These are phyloP conservation scores for Eremochloa ophiuroides DNA, from an alignment of 176 grass and related monocot genomes.

Conservation along the genomic window DNA sequence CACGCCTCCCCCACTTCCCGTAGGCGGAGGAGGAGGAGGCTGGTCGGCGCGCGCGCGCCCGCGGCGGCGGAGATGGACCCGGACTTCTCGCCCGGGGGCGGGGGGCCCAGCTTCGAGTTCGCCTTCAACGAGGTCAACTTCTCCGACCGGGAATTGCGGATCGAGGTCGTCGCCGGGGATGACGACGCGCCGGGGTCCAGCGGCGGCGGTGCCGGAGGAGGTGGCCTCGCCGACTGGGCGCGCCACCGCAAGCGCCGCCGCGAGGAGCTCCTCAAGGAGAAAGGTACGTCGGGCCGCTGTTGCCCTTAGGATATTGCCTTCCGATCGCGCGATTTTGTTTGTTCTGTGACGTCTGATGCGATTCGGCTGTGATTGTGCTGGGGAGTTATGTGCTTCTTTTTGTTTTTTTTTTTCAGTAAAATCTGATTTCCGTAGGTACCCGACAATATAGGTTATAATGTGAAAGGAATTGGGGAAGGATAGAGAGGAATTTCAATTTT, in stretches of 20 bases:
- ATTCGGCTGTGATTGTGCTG: neutral
- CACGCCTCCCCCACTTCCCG: neutral
- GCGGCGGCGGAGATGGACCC: slow-evolving; percentile 49
- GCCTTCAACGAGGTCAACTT: slow-evolving; percentile 89
- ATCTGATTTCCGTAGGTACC: neutral
- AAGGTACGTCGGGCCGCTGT: slow-evolving; percentile 40
- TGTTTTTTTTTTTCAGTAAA: neutral
- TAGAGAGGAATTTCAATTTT: neutral
- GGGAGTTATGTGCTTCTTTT: neutral
- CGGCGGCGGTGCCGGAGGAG: neutral
- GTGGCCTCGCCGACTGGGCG: slow-evolving; percentile 57
- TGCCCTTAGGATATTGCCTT: neutral
- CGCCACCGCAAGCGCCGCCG: slow-evolving; percentile 57
- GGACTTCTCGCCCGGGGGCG: slow-evolving; percentile 55
- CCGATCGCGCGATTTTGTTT: neutral
- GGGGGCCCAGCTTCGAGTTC: slow-evolving; percentile 70
- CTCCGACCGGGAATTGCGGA: slow-evolving; percentile 73
- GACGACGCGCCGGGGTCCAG: slow-evolving; percentile 37
- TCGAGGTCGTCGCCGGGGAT: slow-evolving; percentile 56
- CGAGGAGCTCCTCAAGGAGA: slow-evolving; percentile 69
- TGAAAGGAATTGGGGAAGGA: neutral
- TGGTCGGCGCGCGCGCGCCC: neutral
- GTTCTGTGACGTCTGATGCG: neutral
- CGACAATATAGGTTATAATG: neutral
- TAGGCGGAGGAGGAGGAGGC: slow-evolving; percentile 4